Evolutionary conservation across 495 filamentous ascomycete genomes (phyloP).

Genomic region (Xylaria telfairii): DNA sequence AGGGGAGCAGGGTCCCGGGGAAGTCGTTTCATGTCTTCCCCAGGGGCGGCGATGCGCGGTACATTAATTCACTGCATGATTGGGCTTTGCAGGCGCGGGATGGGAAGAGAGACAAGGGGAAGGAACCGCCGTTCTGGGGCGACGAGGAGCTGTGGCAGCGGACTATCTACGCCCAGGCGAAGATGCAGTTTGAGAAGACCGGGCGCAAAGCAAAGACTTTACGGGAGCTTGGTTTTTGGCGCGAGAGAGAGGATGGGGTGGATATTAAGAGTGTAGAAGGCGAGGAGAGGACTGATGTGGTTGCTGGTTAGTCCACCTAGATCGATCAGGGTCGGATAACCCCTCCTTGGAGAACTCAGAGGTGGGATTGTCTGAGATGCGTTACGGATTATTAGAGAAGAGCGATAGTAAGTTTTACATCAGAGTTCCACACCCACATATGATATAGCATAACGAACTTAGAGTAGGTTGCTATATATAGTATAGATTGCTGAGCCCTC

Average conservation of each 20-base stretch:
- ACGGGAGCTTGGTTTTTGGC: conserved; percentile 50
- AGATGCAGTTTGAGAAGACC: conserved; percentile 51
- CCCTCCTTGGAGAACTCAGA: not conserved
- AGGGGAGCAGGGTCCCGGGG: conserved; percentile 41
- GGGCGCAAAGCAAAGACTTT: conserved; percentile 50
- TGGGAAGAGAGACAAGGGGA: conserved; percentile 46
- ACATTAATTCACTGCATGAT: conserved; percentile 73
- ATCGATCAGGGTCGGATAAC: not conserved
- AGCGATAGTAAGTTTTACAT: not conserved
- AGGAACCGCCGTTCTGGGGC: conserved; percentile 71
- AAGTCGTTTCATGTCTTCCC: conserved; percentile 68
- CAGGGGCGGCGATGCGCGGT: conserved; percentile 68
- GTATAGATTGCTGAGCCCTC: not conserved
- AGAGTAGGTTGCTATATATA: not conserved
- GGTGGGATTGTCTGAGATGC: not conserved
- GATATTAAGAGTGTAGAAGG: conserved; percentile 4
- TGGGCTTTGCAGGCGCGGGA: conserved; percentile 52
- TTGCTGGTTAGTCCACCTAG: not conserved
- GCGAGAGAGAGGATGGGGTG: conserved; percentile 28
- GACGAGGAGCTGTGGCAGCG: conserved; percentile 67
- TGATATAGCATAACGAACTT: not conserved
- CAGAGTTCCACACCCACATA: not conserved
- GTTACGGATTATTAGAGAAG: not conserved
- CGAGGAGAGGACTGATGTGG: conserved; percentile 6
- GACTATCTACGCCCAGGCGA: conserved; percentile 48